Conservation (phyloP, 306 rosid species). For the Glycine latifolia region DNA sequence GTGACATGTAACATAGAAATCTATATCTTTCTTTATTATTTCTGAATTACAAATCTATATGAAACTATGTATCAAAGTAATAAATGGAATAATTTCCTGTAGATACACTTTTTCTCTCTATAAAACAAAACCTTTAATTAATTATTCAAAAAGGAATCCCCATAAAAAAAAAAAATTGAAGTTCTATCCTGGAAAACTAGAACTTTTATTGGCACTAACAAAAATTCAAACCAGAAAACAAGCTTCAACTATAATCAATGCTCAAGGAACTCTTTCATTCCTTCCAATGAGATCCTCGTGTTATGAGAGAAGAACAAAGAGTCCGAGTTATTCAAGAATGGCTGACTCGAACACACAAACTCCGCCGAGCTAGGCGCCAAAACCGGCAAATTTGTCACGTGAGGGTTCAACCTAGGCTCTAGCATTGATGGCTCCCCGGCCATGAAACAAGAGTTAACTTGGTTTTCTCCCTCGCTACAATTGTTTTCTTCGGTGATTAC, state of each 20-base stretch:
- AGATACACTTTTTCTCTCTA: slow-evolving; percentile 21
- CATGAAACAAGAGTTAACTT: slow-evolving; percentile 64
- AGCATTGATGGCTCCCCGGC: slow-evolving; percentile 27
- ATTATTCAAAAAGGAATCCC: slow-evolving; percentile 3
- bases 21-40: slow-evolving; percentile 37
- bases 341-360: slow-evolving; percentile 53
- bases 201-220: slow-evolving; percentile 49
- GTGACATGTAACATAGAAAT: slow-evolving; percentile 27
- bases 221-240: slow-evolving; percentile 16
- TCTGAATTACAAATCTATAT: slow-evolving; percentile 32
- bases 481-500: slow-evolving; percentile 62
- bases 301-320: slow-evolving; percentile 49
- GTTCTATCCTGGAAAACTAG: slow-evolving; percentile 55
- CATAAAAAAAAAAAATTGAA: not conserved
- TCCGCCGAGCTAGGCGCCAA: slow-evolving; percentile 44
- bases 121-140: slow-evolving; percentile 2
- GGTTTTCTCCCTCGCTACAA: slow-evolving; percentile 50
- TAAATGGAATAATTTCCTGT: slow-evolving; percentile 1
- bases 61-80: slow-evolving; percentile 17
- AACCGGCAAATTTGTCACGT: slow-evolving; percentile 50
- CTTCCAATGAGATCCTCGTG: slow-evolving; percentile 48
- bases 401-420: slow-evolving; percentile 55
- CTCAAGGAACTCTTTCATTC: slow-evolving; percentile 46
- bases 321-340: slow-evolving; percentile 54
- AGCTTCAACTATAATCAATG: slow-evolving; percentile 33